Percentiles rank a stretch among this genome's conserved stretches.
These are phyloP conservation scores for Phylloporus sp. DNA, from an alignment of 768 basidiomycete genomes.

Conservation along the genomic window DNA sequence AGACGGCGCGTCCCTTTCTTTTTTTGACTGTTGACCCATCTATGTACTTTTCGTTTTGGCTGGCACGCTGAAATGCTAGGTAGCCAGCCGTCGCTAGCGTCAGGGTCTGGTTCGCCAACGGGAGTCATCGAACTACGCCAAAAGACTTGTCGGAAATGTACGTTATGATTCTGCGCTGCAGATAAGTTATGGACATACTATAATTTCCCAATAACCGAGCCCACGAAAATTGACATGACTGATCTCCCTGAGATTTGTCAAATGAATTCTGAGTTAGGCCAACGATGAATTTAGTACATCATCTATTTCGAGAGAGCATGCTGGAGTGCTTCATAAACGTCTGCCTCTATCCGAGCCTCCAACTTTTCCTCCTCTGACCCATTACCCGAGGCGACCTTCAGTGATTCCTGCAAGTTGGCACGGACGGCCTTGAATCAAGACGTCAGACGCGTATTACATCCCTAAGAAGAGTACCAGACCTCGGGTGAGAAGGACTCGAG, in stretches of 20 bases:
- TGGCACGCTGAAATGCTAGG: no score
- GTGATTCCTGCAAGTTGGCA: constrained; percentile 82
- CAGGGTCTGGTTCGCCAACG: no score
- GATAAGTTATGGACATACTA: no score
- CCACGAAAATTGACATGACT: neutral
- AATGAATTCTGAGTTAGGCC: constrained; percentile 13
- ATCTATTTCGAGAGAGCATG: constrained; percentile 61
- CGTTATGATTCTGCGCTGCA: no score
- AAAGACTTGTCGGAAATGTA: no score
- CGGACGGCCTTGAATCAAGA: constrained; percentile 70
- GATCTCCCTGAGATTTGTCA: neutral
- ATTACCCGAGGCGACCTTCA: constrained; percentile 71
- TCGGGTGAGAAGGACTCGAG: constrained; percentile 87
- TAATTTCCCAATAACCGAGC: neutral
- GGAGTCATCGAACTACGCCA: no score
- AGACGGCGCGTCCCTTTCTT: neutral
- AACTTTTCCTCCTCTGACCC: constrained; percentile 92
- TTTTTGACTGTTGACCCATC: no score
- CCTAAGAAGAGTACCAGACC: constrained; percentile 42
- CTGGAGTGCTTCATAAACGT: constrained; percentile 95
- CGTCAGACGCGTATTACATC: constrained; percentile 2
- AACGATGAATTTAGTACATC: constrained; percentile 1
- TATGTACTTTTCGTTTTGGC: no score
- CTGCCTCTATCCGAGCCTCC: constrained; percentile 90
- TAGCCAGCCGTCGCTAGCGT: no score